A percentile compares a stretch with the other conserved stretches of the same genome.
Evolutionary conservation across 345 rosid species (phyloP).

Genomic region (Eucalyptus marginata): DNA sequence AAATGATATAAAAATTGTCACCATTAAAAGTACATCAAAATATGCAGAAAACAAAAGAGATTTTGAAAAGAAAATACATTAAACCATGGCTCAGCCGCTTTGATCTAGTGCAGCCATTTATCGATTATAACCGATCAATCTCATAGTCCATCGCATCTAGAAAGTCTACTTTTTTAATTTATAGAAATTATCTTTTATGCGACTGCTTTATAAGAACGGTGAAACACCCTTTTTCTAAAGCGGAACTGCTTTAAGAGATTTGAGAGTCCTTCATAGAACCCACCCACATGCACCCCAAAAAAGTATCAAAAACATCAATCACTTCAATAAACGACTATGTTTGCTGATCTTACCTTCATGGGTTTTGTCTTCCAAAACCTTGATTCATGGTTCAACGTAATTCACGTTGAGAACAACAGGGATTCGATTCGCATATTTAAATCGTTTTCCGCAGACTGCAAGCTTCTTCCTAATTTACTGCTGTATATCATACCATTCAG

Average conservation of each 20-base stretch:
- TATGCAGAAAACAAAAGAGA: neutral
- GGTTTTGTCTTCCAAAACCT: neutral
- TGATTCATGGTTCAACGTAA: neutral
- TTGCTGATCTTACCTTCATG: neutral
- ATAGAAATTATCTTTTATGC: neutral
- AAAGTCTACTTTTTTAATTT: neutral
- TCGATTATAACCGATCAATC: neutral
- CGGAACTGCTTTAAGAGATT: neutral
- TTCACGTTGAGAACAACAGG: neutral
- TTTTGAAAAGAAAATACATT: neutral
- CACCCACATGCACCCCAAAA: neutral
- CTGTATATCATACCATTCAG: neutral
- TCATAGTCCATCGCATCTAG: neutral
- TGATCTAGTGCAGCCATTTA: neutral
- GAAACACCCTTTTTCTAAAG: neutral
- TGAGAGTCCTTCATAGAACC: neutral
- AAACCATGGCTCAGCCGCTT: neutral
- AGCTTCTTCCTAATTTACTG: neutral
- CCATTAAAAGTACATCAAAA: too few relatives aligned
- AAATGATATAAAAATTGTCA: neutral
- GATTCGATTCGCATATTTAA: neutral
- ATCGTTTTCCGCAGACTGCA: neutral
- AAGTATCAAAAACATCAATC: neutral
- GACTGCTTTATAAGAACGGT: neutral
- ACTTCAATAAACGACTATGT: neutral